Evolutionary conservation across 108 stramenopile species (phyloP), one percentile per base, ranked within the genome.

Genomic region (Pseudonitzschia multiseries): DNA sequence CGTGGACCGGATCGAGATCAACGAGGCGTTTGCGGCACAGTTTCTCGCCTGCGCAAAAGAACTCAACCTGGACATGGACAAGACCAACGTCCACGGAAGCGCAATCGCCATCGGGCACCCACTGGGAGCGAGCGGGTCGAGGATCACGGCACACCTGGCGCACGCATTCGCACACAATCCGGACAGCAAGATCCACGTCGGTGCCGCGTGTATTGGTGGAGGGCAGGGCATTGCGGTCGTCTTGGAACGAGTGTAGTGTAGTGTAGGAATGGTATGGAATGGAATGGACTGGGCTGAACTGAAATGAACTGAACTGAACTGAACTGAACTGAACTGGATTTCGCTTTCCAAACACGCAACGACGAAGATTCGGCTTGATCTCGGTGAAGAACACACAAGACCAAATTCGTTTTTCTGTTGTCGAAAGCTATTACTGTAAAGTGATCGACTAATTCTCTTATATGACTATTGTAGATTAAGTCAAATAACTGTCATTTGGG

Each of bases 181-280:
- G 1, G 78, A 80, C 43, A 66, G 53, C 36, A 92, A 89, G 52
- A 69, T 88, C 63, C 91, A 93, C 74, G 84, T 99, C 59, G 99
- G 99, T 13, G 85, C 94, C 48, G 99, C 99, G 22, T 99, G 99
- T 78, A 99, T 99, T 68, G 99, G 99, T 50, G 99, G 99, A 65
- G 99, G 99, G 56, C 98, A 98, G 76, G 97, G 99, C n/a, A 98
- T 99, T 84, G 99, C 98, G 29, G 83, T 98, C 18, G 87, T 98
- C 3, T 77, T 99, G 50, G 97, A 98, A 57, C 87, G 91, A 48
- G 87, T 76, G 21, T 59, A 26, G 27, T 31, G 22, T 15, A 15
- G 24, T 54, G 53, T 8, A 15, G 4, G 53, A 24, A 54, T 6
- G 36, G 36, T 5, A 36, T 6, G 36, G 36, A 36, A 36, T 6